phyloP scores from a whole-genome alignment of 306 rosid species.

The Luffa aegyptiaca region DNA sequence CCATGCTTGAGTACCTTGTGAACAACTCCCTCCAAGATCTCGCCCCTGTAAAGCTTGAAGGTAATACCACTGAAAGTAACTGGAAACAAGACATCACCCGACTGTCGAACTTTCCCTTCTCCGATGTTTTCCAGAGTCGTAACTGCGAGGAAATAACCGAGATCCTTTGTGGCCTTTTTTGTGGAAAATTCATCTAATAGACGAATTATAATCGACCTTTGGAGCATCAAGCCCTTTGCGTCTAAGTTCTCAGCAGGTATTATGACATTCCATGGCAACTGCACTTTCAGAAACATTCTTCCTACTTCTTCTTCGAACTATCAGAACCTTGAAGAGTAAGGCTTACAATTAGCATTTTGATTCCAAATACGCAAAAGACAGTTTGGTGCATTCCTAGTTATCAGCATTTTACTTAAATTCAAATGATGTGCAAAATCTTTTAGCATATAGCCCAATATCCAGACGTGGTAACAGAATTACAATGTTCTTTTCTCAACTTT shows the following conservation, averaged over 20 bases:
- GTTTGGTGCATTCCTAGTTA: background rate
- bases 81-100: constrained; percentile 79
- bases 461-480: background rate
- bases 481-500: background rate
- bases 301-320: constrained; percentile 15
- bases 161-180: constrained; percentile 64
- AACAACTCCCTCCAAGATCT: constrained; percentile 62
- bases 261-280: constrained; percentile 69
- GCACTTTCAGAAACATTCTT: constrained; percentile 60
- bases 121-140: constrained; percentile 62
- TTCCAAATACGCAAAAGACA: background rate
- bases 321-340: constrained; percentile 11
- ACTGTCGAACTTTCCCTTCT: constrained; percentile 72
- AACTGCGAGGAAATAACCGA: constrained; percentile 63
- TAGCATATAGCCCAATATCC: background rate
- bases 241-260: constrained; percentile 59
- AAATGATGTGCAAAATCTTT: background rate
- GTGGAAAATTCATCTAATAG: constrained; percentile 55
- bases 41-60: constrained; percentile 75
- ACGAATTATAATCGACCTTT: constrained; percentile 41
- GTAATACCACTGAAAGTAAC: constrained; percentile 55
- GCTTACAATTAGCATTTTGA: background rate
- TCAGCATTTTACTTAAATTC: background rate
- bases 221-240: constrained; percentile 56
- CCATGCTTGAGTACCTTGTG: constrained; percentile 85